These are phyloP conservation scores for Metschnikowia koreensis DNA, from an alignment of 805 yeast species.

Conservation along the genomic window DNA sequence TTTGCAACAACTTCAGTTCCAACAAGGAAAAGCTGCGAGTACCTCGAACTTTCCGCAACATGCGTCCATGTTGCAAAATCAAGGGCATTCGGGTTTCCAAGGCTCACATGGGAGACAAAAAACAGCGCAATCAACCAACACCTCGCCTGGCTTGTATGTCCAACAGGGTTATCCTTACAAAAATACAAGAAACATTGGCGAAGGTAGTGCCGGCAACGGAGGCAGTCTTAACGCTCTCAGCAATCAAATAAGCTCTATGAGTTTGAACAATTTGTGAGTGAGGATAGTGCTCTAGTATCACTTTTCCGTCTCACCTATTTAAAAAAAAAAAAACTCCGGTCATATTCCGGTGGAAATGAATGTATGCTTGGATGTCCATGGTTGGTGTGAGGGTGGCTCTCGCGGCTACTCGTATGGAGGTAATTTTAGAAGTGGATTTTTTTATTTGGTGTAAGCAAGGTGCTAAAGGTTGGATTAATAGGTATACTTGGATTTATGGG, in stretches of 20 bases:
- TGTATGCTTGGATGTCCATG: not conserved
- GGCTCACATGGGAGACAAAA: constrained; percentile 16
- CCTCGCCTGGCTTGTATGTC: constrained; percentile 17
- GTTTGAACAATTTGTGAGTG: constrained; percentile 11
- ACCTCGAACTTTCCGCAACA: constrained; percentile 23
- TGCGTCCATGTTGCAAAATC: constrained; percentile 20
- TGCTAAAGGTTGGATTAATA: constrained; percentile 7
- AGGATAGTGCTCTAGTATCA: not conserved
- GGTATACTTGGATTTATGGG: constrained; percentile 3
- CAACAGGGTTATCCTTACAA: constrained; percentile 12
- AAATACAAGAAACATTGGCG: constrained; percentile 12
- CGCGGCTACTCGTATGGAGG: not conserved
- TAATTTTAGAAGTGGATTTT: not conserved
- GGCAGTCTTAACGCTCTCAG: constrained; percentile 16
- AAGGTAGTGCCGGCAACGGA: not conserved
- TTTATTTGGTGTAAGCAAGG: constrained; percentile 3
- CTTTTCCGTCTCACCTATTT: not conserved
- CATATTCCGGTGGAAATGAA: not conserved
- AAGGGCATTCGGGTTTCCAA: constrained; percentile 5
- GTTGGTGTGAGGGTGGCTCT: not conserved
- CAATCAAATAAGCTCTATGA: constrained; percentile 32
- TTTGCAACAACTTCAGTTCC: constrained; percentile 21
- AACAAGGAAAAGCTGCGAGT: constrained; percentile 18
- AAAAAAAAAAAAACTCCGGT: not conserved
- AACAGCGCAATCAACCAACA: constrained; percentile 14